Base-by-base conservation (phyloP, 1,139 yeast genomes). In the Meyerozyma smithsonii region DNA sequence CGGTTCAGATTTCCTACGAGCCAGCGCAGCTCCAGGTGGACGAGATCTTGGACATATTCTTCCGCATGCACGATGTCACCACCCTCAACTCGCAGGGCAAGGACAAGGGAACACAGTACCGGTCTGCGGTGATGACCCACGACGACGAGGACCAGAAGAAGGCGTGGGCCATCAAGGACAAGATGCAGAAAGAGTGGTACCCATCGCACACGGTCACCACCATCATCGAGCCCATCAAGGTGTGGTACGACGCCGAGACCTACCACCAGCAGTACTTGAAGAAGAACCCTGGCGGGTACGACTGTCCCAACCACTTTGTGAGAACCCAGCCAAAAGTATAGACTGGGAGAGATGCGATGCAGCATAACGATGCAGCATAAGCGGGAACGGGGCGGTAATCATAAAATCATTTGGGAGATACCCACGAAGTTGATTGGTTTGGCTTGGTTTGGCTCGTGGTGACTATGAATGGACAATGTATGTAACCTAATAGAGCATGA, bases 181-280 rank as follows among this genome's bases (percentile, higher is more conserved):
- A 54, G 38, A 59, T 58, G 40, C 74, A 72, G 47, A 55, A 56
- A 37, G 58, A 52, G 23, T 72, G 72, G 72, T 72, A 70, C 49
- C 76, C 77, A 12, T 60, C 66, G 43, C 62, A 69, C 44, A 58
- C 39, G 62, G 67, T 46, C 57, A 84, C 69, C 39, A 89, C 97
- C 1, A 66, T 66, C 38, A 77, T 90, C 41, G 86, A 78, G 52
- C 84, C 87, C 12, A 73, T 87, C 40, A 61, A 69, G 40, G 70
- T 70, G 42, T 92, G 88, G 74, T 82, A 82, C 67, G 96, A 90
- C 56, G 97, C 97, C 15, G 98, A 92, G 62, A 89, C 81, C 32
- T 92, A 90, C 59, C 97, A 92, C 59, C 97, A 92, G 58, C 56
- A 74, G 45, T 92, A 92, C 59, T 69, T 90, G 54, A 71, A 72